Evolutionary conservation across 2,329 filamentous ascomycete genomes (phyloP).

Genomic region (Fusarium odoratissimum): DNA sequence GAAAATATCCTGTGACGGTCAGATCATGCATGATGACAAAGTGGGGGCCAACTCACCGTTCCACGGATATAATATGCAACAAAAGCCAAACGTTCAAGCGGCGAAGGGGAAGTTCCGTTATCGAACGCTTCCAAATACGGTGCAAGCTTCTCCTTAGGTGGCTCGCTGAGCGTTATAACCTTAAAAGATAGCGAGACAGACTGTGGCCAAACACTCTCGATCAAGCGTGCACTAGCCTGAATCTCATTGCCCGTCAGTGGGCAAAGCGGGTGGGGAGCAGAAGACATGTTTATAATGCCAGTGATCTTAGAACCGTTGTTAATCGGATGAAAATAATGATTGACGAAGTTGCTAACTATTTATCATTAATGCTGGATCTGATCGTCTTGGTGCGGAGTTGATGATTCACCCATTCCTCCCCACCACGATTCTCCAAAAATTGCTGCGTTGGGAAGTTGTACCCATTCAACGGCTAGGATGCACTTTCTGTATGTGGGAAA

Average conservation of each 20-base stretch:
- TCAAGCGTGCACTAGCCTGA: constrained; percentile 22
- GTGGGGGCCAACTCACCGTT: constrained; percentile 5
- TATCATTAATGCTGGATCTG: background rate
- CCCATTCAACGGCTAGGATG: background rate
- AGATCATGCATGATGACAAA: background rate
- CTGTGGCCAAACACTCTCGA: constrained; percentile 24
- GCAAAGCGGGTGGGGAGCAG: constrained; percentile 25
- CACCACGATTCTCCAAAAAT: constrained; percentile 22
- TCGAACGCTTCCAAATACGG: constrained; percentile 27
- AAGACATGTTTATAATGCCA: background rate
- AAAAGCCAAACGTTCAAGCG: constrained; percentile 29
- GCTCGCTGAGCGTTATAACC: constrained; percentile 36
- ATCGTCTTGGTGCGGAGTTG: background rate
- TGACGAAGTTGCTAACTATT: constrained; percentile 1
- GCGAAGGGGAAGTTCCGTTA: background rate
- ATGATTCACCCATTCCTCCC: background rate
- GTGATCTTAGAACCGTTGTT: background rate
- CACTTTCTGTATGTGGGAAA: constrained; percentile 2
- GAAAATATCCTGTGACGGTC: constrained; percentile 20
- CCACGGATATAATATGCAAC: constrained; percentile 34
- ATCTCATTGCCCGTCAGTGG: constrained; percentile 33
- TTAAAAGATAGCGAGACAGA: constrained; percentile 33
- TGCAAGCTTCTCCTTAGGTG: constrained; percentile 26
- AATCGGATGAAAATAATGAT: background rate
- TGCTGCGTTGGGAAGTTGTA: constrained; percentile 9